Evolutionary conservation across 495 filamentous ascomycete genomes (phyloP).

Genomic region (Neurospora sp.): DNA sequence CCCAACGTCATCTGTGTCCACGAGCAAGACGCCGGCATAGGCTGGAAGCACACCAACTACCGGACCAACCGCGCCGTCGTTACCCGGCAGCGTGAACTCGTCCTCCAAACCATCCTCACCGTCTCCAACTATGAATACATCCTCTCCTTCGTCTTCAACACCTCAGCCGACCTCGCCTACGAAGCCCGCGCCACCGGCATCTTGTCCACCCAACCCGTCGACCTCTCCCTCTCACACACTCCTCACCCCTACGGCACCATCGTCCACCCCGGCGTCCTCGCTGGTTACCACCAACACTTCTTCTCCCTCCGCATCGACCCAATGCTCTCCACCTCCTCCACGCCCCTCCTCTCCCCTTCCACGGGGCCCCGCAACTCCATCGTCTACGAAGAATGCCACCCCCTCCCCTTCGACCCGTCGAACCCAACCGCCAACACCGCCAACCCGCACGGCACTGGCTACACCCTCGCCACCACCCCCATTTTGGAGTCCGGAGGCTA

Average conservation of each 20-base stretch:
- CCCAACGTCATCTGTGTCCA: conserved; percentile 74
- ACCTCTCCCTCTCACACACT: conserved; percentile 51
- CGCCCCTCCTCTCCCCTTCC: conserved; percentile 21
- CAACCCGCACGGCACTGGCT: conserved; percentile 68
- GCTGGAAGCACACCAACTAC: conserved; percentile 79
- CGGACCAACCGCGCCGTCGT: conserved; percentile 58
- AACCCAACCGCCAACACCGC: conserved; percentile 11
- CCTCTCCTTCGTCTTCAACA: conserved; percentile 76
- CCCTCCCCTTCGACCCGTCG: conserved; percentile 33
- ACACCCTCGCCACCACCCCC: conserved; percentile 52
- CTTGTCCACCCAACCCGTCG: conserved; percentile 69
- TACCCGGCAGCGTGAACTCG: conserved; percentile 58
- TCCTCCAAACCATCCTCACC: conserved; percentile 69
- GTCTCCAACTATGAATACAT: conserved; percentile 82
- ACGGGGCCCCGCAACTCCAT: conserved; percentile 67
- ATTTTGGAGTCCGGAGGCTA: conserved; percentile 31
- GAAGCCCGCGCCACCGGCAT: conserved; percentile 84
- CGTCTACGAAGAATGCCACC: conserved; percentile 52
- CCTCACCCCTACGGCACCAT: conserved; percentile 60
- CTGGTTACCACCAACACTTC: conserved; percentile 71
- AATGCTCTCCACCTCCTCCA: conserved; percentile 15
- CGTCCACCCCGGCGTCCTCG: conserved; percentile 78
- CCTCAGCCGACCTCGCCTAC: conserved; percentile 68
- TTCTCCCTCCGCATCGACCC: conserved; percentile 84
- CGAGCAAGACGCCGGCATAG: conserved; percentile 63